Evolutionary conservation across 257 asterid genomes (phyloP).

Genomic region (Jacaranda copaia): DNA sequence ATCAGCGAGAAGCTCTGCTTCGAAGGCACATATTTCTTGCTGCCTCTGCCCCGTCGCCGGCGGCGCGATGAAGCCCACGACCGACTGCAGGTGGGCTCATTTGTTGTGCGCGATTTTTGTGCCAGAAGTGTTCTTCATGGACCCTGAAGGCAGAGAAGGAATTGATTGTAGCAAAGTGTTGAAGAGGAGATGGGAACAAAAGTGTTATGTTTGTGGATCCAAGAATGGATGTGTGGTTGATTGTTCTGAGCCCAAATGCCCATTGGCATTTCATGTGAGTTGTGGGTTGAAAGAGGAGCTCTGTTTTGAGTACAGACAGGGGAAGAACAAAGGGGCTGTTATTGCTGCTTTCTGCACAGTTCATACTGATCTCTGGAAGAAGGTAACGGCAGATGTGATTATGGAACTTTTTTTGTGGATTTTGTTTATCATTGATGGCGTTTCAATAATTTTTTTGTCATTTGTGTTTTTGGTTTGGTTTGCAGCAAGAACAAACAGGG

Average conservation of each 20-base stretch:
- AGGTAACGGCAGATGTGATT: conserved; percentile 45
- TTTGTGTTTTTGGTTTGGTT: conserved; percentile 33
- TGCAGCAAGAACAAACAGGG: conserved; percentile 88
- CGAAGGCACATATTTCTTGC: conserved; percentile 43
- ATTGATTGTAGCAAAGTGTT: conserved; percentile 65
- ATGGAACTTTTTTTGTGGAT: neutral
- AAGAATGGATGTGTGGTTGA: conserved; percentile 74
- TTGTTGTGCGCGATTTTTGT: conserved; percentile 76
- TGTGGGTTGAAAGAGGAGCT: conserved; percentile 77
- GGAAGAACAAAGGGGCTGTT: conserved; percentile 63
- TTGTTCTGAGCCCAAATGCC: conserved; percentile 82
- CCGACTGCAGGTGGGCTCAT: conserved; percentile 84
- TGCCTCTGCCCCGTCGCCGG: conserved; percentile 71
- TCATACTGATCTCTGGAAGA: conserved; percentile 83
- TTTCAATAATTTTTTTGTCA: neutral
- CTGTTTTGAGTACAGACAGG: conserved; percentile 68
- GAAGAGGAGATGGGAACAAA: conserved; percentile 63
- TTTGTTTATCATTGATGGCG: neutral
- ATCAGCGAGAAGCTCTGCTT: neutral
- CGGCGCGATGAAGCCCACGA: conserved; percentile 84
- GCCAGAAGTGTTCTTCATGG: conserved; percentile 84
- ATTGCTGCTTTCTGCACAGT: conserved; percentile 78
- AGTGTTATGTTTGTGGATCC: conserved; percentile 63
- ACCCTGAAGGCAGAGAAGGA: conserved; percentile 68
- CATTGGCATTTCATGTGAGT: conserved; percentile 70